phyloP scores from a whole-genome alignment of 352 stramenopile genomes.

The Phytophthora sp. region DNA sequence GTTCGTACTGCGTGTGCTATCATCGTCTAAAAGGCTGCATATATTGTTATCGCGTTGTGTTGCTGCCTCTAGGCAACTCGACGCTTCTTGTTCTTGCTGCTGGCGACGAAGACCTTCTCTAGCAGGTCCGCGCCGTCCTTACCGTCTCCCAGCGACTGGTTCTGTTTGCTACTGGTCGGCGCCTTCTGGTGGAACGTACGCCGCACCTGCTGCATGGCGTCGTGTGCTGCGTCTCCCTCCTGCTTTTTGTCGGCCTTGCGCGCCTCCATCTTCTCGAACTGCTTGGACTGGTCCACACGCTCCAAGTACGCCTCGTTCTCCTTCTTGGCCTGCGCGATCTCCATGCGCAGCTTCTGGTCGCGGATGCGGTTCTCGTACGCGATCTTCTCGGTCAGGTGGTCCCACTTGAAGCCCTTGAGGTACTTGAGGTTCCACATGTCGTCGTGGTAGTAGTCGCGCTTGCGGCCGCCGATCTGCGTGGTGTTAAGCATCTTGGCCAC shows the following conservation, averaged over 20 bases:
- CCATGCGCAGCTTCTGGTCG: constrained; percentile 85
- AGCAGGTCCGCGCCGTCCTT: too few species aligned
- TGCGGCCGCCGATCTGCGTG: constrained; percentile 92
- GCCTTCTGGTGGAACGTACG: constrained; percentile 82
- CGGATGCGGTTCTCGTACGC: constrained; percentile 90
- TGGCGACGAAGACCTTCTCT: constrained; percentile 68
- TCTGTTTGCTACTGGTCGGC: constrained; percentile 70
- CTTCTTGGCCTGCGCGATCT: constrained; percentile 89
- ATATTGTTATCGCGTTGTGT: constrained; percentile 23
- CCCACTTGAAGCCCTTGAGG: constrained; percentile 98
- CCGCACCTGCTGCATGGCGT: constrained; percentile 54
- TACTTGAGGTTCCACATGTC: constrained; percentile 99
- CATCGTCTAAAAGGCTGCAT: constrained; percentile 26
- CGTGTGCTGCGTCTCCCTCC: constrained; percentile 3
- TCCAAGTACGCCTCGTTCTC: constrained; percentile 89
- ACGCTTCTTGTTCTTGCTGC: constrained; percentile 65
- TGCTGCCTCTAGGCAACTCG: constrained; percentile 34
- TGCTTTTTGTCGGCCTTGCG: constrained; percentile 60
- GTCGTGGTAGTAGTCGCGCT: constrained; percentile 96
- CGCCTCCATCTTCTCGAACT: constrained; percentile 87
- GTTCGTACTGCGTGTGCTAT: constrained; percentile 9
- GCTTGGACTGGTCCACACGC: constrained; percentile 87
- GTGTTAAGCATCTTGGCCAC: constrained; percentile 95
- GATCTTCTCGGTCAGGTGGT: constrained; percentile 98
- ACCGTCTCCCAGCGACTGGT: constrained; percentile 55